Evolutionary conservation across 192 early-diverging fungal genomes (phyloP), one percentile per base, ranked within the genome.

Genomic region (Linnemannia exigua): DNA sequence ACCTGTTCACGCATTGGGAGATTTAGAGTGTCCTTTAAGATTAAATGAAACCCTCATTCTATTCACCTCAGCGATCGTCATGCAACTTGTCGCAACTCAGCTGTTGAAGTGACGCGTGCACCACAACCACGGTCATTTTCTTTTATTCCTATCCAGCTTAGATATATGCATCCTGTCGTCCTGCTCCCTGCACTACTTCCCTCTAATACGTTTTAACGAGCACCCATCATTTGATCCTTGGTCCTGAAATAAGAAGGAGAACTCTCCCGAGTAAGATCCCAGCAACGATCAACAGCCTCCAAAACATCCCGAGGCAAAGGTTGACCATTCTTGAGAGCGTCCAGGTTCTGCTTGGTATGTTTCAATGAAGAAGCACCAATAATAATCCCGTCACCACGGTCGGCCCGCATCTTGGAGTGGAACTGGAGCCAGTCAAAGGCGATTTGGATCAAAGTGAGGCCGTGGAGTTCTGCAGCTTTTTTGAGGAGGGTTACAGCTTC

Each of bases 261-360:
- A 35, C 76, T 81, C 46, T 80, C 74, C 47, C 86, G 88, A 5
- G 89, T 91, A 22, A 76, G 44, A 4, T 84, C 67, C 91, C 93
- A 95, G 33, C 88, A 90, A 8, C 84, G 88, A 66, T 95, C 92
- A 19, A 94, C 87, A 19, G 90, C 91, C 28, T 74, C 76, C 38
- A 94, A 70, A 3, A 95, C 82, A 11, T 72, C 88, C 35, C 79
- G 82, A 14, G 93, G 92, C 50, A 95, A 79, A 3, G 91, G 88
- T 19, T 89, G 89, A 47, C 89, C 79, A 9, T 82, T 87, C 58
- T 92, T 88, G 76, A 89, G 88, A 0, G 89, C 90, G 5, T 87
- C 82, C 66, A 94, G 78, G 70, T 92, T 93, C 47, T 88, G 69
- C 19, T 79, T 54, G 8, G 88, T 81, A 44, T 88, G 81, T 1